These are phyloP conservation scores for Toxoplasma gondii DNA, from an alignment of 169 alveolate genomes.

Conservation along the genomic window DNA sequence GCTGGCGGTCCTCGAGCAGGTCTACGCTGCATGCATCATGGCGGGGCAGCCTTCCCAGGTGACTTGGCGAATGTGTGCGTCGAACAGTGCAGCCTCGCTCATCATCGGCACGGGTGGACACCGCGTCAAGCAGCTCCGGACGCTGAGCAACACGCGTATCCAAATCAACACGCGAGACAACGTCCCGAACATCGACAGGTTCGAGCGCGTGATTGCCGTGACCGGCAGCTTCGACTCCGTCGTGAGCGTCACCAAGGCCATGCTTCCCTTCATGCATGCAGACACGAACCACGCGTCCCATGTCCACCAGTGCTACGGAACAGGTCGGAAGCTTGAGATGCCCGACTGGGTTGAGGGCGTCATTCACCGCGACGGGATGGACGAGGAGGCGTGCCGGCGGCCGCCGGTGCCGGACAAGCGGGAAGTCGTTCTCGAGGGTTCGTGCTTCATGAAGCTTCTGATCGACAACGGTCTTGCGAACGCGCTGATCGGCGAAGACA, in stretches of 20 bases:
- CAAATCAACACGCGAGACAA: slow-evolving; percentile 56
- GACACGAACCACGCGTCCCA: slow-evolving; percentile 55
- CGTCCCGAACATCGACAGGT: slow-evolving; percentile 46
- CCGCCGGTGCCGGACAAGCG: slow-evolving; percentile 53
- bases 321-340: slow-evolving; percentile 48
- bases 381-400: slow-evolving; percentile 51
- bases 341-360: slow-evolving; percentile 59
- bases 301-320: slow-evolving; percentile 63
- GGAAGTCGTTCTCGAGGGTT: slow-evolving; percentile 39
- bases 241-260: slow-evolving; percentile 40
- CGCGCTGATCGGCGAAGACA: slow-evolving; percentile 49
- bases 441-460: slow-evolving; percentile 48
- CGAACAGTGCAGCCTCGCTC: slow-evolving; percentile 51
- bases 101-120: slow-evolving; percentile 63
- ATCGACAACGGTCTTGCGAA: slow-evolving; percentile 59
- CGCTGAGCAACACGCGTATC: slow-evolving; percentile 52
- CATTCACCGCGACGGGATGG: slow-evolving; percentile 59
- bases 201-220: slow-evolving; percentile 42
- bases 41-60: slow-evolving; percentile 56
- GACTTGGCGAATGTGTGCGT: slow-evolving; percentile 65
- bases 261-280: slow-evolving; percentile 65
- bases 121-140: slow-evolving; percentile 50
- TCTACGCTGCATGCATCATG: slow-evolving; percentile 62
- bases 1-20: slow-evolving; percentile 61
- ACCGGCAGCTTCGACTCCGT: slow-evolving; percentile 53